Base-by-base conservation (phyloP, 345 rosid genomes). In the Hevea brasiliensis region DNA sequence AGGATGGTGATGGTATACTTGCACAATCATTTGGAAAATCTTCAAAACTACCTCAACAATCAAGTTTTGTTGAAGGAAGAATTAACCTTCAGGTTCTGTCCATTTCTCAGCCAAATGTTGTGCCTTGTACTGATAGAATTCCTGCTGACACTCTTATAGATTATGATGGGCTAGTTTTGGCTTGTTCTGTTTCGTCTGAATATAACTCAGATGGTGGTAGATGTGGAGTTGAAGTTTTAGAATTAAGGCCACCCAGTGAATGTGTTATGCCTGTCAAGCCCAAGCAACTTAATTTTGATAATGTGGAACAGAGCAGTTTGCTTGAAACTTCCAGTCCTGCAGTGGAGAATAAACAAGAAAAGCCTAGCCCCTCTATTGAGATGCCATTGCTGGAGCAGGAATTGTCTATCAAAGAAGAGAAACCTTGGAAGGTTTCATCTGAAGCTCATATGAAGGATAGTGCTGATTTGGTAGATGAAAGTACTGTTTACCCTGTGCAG, bases 261-360 rank as follows among this genome's bases (percentile, higher is more conserved):
- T 66, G 54, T 72, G 65, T 74, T 53, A 61, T 59, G 72, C 71
- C 62, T 70, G 69, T 84, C 76, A 56, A 77, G 75, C 88, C 81
- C 59, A 81, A 74, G 77, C 83, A 80, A 59, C 81, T 79, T 75
- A 74, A 80, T 79, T 85, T 87, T 71, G 79, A 76, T 80, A 80
- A 82, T 68, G 48, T 45, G 40, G 84, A 67, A 67, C 85, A 81
- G 63, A 37, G 45, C 64, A 61, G 64, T 59, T 57, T 83, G 66
- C 35, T 68, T 68, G 76, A 72, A 71, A 55, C 71, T 71, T 62
- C 63, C 41, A 18, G 61, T 72, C 67, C 72, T 73, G 64, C 32
- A 32, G 41, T 56, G 29, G 79, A 83, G 61, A 60, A 67, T 65
- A 72, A 80, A 65, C 77, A 50, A 71, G 81, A 80, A 61, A 75